Evolutionary conservation across 129 eudicot species (phyloP), one percentile per base, ranked within the genome.

Genomic region (Smallanthus sonchifolius): DNA sequence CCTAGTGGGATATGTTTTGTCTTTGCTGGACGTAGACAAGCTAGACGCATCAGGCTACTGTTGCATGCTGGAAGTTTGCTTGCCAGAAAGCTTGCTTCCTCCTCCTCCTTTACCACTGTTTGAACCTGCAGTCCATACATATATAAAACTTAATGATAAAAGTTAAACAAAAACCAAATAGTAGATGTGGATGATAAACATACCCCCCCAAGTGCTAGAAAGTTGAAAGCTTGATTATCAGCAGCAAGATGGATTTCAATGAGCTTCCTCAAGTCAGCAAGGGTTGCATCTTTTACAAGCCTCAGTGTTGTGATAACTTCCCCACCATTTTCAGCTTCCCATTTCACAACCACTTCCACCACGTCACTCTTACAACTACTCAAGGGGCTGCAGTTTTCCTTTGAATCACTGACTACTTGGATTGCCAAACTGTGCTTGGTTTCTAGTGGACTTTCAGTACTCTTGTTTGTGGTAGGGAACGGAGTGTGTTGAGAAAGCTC

Each of bases 211-310:
- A 83, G 86, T 60, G 70, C 87, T 51, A 90, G 84, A 72, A 85
- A 90, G 7, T 81, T 76, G 80, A 90, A 89, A 13, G 79, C 83
- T 70, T 89, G 87, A 47, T 83, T 81, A 39, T 83, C 91, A 10
- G 83, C 89, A 4, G 82, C 90, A 63, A 90, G 88, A 74, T 87
- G 72, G 34, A 85, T 90, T 68, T 90, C 96, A 38, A 90, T 81
- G 67, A 90, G 83, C 83, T 90, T 90, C 79, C 96, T 43, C 62
- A 87, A 45, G 65, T 90, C 96, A 48, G 92, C 87, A 51, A 90
- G 85, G 56, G 82, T 83, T 19, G 96, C 82, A 77, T 85, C 93
- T 36, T 87, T 84, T 4, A 55, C 80, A 73, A 87, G 82, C 80
- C 81, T 90, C 39, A 89, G 69, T 24, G 82, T 83, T 52, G 86